Evolutionary conservation across 2,329 filamentous ascomycete species (phyloP).

Genomic region (Penicillium nordicum): DNA sequence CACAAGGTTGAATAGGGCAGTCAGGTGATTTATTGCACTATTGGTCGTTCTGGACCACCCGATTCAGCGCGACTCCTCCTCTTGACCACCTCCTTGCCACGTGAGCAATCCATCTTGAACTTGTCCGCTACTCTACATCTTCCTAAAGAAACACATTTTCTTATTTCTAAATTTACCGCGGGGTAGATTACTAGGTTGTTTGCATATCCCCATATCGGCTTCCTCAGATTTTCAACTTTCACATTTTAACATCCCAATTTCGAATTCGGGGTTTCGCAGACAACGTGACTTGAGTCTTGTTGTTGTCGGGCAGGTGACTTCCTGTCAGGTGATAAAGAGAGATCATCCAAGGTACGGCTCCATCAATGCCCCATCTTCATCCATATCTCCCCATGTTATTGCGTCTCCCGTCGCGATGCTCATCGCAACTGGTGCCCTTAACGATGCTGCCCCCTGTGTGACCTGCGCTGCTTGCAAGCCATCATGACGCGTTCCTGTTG

Average conservation of each 20-base stretch:
- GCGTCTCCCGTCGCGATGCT: constrained; percentile 14
- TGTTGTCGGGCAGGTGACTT: constrained; percentile 44
- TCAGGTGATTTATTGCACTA: constrained; percentile 36
- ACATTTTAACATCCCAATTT: constrained; percentile 24
- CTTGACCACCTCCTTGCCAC: constrained; percentile 33
- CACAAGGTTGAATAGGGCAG: background rate
- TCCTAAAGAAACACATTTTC: constrained; percentile 28
- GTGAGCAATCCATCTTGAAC: constrained; percentile 41
- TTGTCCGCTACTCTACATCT: constrained; percentile 30
- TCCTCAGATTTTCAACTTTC: constrained; percentile 10
- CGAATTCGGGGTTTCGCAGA: constrained; percentile 27
- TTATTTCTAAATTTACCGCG: constrained; percentile 30
- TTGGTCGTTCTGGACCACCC: constrained; percentile 23
- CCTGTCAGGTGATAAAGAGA: constrained; percentile 44
- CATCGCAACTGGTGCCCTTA: constrained; percentile 9
- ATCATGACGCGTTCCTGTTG: constrained; percentile 30
- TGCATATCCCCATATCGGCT: constrained; percentile 7
- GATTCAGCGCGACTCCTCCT: constrained; percentile 20
- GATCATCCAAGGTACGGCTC: constrained; percentile 37
- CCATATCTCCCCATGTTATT: constrained; percentile 16
- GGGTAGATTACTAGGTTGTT: constrained; percentile 19
- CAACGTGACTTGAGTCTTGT: constrained; percentile 32
- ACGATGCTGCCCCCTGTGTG: constrained; percentile 20
- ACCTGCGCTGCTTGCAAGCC: constrained; percentile 25
- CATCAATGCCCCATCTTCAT: constrained; percentile 18